Evolutionary conservation across 176 grass and related monocot species (phyloP), one percentile per base, ranked within the genome.

Genomic region (Cenchrus americanus): DNA sequence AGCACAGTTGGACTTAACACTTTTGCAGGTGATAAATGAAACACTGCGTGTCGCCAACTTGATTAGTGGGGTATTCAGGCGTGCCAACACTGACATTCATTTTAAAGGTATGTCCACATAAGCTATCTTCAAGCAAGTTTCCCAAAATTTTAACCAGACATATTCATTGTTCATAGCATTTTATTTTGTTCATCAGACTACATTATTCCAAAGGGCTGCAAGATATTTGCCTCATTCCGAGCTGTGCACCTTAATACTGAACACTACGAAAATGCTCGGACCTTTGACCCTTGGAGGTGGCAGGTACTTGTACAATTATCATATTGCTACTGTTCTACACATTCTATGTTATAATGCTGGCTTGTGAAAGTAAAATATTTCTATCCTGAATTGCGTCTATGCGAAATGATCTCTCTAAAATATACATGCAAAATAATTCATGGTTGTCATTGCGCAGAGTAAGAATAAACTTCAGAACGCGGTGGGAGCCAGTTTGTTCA

Each of bases 211-310:
- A 99, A 99, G 81, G 97, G 97, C 7, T 96, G 90, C 88, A 99
- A 96, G 50, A 88, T 96, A 63, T 99, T 99, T 81, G 89, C 90
- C 50, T 99, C 97, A 46, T 94, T 99, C 86, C 88, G 97, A 70
- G 93, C 93, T 14, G 97, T 99, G 69, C 97, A 99, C 69, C 89
- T 99, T 52, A 91, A 91, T 40, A 79, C 72, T 0, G 88, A 92
- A 55, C 88, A 96, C 75, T 99, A 92, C 9, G 90, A 99, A 72
- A 90, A 93, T 69, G 97, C 97, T 10, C 71, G 93, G 26, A 87
- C 80, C 6, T 99, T 99, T 53, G 75, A 99, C 73, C 97, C 97
- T 47, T 96, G 97, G 97, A 91, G 97, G 92, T 99, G 97, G 97
- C 84, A 91, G 88, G 91, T 91, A 82, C 13, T 58, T 40, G 62